phyloP scores from a whole-genome alignment of 2,329 filamentous ascomycete species.

The Apiospora arundinis region DNA sequence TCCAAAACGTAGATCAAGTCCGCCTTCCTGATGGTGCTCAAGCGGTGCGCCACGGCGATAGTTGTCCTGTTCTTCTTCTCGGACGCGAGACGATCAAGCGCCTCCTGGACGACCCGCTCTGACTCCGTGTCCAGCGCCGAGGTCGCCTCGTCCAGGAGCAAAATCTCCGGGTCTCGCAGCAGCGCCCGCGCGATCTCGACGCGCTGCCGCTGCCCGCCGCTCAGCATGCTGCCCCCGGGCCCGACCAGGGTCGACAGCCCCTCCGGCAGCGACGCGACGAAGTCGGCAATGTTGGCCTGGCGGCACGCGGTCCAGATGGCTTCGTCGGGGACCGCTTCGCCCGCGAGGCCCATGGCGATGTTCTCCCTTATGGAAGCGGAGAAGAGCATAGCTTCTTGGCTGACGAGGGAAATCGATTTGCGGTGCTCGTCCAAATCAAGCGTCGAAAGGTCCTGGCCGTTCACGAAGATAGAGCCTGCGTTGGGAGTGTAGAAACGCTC shows the following conservation, averaged over 20 bases:
- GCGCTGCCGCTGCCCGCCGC: slow-evolving; percentile 53
- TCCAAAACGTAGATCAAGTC: slow-evolving; percentile 66
- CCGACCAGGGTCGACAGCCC: slow-evolving; percentile 51
- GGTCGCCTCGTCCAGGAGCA: slow-evolving; percentile 50
- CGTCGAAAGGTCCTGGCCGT: slow-evolving; percentile 53
- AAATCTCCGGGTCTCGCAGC: slow-evolving; percentile 47
- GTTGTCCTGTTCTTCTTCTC: slow-evolving; percentile 47
- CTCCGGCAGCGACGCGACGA: slow-evolving; percentile 55
- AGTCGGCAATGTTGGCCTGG: slow-evolving; percentile 45
- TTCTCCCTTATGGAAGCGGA: slow-evolving; percentile 64
- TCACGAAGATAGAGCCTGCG: slow-evolving; percentile 56
- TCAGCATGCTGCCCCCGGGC: slow-evolving; percentile 35
- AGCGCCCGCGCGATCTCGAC: slow-evolving; percentile 52
- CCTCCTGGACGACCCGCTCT: slow-evolving; percentile 27
- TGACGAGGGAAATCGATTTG: slow-evolving; percentile 60
- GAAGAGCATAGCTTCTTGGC: slow-evolving; percentile 63
- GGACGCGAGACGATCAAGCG: slow-evolving; percentile 22
- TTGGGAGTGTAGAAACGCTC: slow-evolving; percentile 53
- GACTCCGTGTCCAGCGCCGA: slow-evolving; percentile 28
- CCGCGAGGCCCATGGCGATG: slow-evolving; percentile 68
- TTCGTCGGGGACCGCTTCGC: slow-evolving; percentile 56
- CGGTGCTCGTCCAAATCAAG: slow-evolving; percentile 52
- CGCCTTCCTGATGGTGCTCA: slow-evolving; percentile 42
- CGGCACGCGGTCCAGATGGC: slow-evolving; percentile 26
- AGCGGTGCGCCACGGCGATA: slow-evolving; percentile 34